phyloP scores from a whole-genome alignment of 2,329 filamentous ascomycete species.

The Kalaharituber pfeilii region DNA sequence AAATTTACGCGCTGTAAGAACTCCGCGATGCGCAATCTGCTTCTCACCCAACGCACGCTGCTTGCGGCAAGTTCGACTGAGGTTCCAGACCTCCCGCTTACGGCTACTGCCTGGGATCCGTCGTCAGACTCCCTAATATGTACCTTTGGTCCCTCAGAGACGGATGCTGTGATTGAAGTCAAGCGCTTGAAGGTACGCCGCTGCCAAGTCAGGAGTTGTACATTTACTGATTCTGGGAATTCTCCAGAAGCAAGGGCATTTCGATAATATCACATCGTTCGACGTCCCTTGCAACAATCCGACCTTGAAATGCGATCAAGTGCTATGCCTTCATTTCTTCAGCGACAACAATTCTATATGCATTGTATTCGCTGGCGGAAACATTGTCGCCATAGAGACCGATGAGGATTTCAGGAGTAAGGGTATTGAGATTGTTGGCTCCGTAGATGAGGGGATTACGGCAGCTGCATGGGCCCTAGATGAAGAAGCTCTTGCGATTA shows the following conservation, averaged over 20 bases:
- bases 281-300: slow-evolving; percentile 68
- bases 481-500: slow-evolving; percentile 72
- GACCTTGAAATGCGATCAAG: slow-evolving; percentile 53
- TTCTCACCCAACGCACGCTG: slow-evolving; percentile 15
- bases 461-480: slow-evolving; percentile 90
- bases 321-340: slow-evolving; percentile 71
- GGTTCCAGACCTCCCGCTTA: slow-evolving; percentile 41
- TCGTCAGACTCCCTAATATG: slow-evolving; percentile 61
- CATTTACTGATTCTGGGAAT: slow-evolving; percentile 12
- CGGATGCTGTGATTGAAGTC: slow-evolving; percentile 56
- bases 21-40: slow-evolving; percentile 21
- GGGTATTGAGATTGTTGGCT: slow-evolving; percentile 86
- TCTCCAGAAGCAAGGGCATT: slow-evolving; percentile 17
- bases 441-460: slow-evolving; percentile 77
- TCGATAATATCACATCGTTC: slow-evolving; percentile 55
- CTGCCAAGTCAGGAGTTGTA: slow-evolving; percentile 23
- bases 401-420: slow-evolving; percentile 48
- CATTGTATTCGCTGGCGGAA: slow-evolving; percentile 72
- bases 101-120: slow-evolving; percentile 73
- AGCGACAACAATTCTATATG: slow-evolving; percentile 61
- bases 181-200: slow-evolving; percentile 30
- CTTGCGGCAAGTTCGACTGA: slow-evolving; percentile 17
- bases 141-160: slow-evolving; percentile 61
- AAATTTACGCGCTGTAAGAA: not conserved
- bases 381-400: slow-evolving; percentile 74